Evolutionary conservation across 768 basidiomycete species (phyloP).

Genomic region (Leccinum variicolor): DNA sequence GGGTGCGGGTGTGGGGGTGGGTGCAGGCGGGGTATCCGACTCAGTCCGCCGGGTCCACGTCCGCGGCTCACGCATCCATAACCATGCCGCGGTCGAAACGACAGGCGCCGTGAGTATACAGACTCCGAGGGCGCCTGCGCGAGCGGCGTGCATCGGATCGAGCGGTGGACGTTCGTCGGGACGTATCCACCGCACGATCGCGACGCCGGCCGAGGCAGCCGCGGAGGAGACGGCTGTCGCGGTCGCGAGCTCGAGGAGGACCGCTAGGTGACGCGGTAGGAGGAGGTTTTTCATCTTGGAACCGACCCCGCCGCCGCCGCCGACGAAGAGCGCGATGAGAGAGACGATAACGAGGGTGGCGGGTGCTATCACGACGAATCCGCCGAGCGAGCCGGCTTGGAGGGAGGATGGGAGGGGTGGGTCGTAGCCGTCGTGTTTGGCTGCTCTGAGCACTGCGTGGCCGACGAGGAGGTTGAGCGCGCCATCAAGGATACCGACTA

Average conservation of each 20-base stretch:
- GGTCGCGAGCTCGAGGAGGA: conserved; percentile 11
- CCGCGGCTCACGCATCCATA: conserved; percentile 3
- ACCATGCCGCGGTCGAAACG: conserved; percentile 4
- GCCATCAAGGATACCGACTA: conserved; percentile 6
- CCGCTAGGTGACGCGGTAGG: not conserved
- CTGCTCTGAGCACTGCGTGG: conserved; percentile 12
- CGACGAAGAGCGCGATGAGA: conserved; percentile 6
- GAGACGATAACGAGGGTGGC: not conserved
- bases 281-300: not conserved
- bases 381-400: conserved; percentile 14
- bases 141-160: conserved; percentile 14
- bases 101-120: conserved; percentile 6
- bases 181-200: not conserved
- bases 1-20: not conserved
- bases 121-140: conserved; percentile 12
- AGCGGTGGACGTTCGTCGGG: not conserved
- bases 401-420: conserved; percentile 4
- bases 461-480: conserved; percentile 10
- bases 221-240: conserved; percentile 12
- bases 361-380: conserved; percentile 11
- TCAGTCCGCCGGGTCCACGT: conserved; percentile 1
- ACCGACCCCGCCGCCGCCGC: conserved; percentile 1
- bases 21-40: not conserved
- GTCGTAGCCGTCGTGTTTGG: conserved; percentile 9
- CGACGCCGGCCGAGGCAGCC: conserved; percentile 8